phyloP scores from a whole-genome alignment of 257 asterid genomes.

The Nicotiana knightiana region DNA sequence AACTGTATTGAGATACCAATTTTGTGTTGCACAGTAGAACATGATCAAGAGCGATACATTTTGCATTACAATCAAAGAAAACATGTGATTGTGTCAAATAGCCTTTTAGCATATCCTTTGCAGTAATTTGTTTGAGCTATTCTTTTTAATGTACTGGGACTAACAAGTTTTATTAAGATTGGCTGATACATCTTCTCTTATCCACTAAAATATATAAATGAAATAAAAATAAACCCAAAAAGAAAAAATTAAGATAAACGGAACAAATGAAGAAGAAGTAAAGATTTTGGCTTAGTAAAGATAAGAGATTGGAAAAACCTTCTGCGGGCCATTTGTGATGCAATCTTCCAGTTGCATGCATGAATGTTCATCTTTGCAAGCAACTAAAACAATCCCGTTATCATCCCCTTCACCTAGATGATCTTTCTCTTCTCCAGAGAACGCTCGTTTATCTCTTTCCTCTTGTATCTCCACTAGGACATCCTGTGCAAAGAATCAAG shows the following conservation, averaged over 20 bases:
- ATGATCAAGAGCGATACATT: neutral
- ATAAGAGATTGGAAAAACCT: slow-evolving; percentile 43
- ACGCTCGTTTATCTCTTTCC: slow-evolving; percentile 54
- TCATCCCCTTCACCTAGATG: slow-evolving; percentile 32
- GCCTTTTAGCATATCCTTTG: neutral
- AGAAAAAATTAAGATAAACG: neutral
- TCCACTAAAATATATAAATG: neutral
- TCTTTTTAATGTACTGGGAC: neutral
- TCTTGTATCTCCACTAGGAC: slow-evolving; percentile 78
- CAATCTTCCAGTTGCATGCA: slow-evolving; percentile 93
- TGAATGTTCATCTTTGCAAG: slow-evolving; percentile 89
- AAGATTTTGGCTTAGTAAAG: neutral
- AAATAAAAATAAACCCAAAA: neutral
- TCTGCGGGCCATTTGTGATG: slow-evolving; percentile 53
- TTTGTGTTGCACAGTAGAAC: neutral
- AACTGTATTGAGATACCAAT: neutral
- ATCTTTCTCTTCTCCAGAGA: slow-evolving; percentile 33
- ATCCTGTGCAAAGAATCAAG: slow-evolving; percentile 48
- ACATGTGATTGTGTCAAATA: neutral
- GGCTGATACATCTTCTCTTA: neutral
- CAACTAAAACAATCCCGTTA: slow-evolving; percentile 68
- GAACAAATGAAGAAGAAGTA: neutral
- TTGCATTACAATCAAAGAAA: neutral
- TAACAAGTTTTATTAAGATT: neutral
- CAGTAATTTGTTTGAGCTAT: neutral